Evolutionary conservation across 1,284 basidiomycete species (phyloP).

Genomic region (Rhodofomes roseus): DNA sequence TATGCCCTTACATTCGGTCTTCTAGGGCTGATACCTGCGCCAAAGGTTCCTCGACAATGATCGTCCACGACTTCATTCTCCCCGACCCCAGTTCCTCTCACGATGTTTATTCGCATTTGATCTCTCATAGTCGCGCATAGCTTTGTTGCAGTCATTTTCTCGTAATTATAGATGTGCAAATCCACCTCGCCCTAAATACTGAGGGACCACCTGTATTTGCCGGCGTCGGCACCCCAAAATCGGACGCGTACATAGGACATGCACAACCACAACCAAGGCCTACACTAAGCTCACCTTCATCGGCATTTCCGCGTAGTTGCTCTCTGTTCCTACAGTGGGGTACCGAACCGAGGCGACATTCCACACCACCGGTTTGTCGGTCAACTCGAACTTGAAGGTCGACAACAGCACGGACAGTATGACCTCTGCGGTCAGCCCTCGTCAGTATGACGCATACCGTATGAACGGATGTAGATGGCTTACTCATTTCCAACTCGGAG

Average conservation of each 20-base stretch:
- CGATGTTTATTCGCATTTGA: background rate
- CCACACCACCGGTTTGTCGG: constrained; percentile 13
- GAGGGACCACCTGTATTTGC: no score
- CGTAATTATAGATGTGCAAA: background rate
- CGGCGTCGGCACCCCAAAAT: background rate
- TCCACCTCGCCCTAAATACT: background rate
- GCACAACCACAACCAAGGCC: background rate
- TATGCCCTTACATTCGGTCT: constrained; percentile 68
- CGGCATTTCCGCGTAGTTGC: constrained; percentile 6
- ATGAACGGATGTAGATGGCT: background rate
- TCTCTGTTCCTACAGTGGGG: constrained; percentile 10
- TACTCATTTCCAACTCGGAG: constrained; percentile 19
- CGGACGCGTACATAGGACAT: background rate
- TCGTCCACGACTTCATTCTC: background rate
- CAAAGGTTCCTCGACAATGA: constrained; percentile 29
- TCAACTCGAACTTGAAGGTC: constrained; percentile 12
- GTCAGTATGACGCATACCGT: background rate
- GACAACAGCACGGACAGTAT: constrained; percentile 12
- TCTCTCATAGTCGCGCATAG: background rate
- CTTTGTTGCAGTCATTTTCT: background rate
- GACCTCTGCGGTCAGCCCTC: constrained; percentile 5
- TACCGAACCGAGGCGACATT: constrained; percentile 12
- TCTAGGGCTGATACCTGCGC: constrained; percentile 65
- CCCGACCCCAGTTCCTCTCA: background rate
- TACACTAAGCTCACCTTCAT: constrained; percentile 4